phyloP scores from a whole-genome alignment of 805 yeast species.

The Kodamaea hsintzibuensis region DNA sequence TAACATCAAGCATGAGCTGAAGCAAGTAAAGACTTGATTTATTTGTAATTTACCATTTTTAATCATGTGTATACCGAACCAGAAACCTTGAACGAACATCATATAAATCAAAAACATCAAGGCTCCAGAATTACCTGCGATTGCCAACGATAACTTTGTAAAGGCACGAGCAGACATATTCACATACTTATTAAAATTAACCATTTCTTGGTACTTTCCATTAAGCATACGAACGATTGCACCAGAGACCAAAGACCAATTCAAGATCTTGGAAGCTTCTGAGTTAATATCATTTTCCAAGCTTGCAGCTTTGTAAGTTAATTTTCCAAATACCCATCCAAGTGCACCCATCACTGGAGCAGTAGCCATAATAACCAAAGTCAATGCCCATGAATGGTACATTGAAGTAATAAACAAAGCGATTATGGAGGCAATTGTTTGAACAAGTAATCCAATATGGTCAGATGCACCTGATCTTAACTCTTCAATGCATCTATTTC shows the following conservation, averaged over 20 bases:
- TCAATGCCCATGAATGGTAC: conserved; percentile 80
- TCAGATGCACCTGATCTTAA: conserved; percentile 67
- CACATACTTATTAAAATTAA: conserved; percentile 40
- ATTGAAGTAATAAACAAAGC: conserved; percentile 66
- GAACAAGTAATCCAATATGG: conserved; percentile 56
- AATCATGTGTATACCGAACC: conserved; percentile 82
- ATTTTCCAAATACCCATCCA: conserved; percentile 51
- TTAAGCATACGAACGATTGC: conserved; percentile 61
- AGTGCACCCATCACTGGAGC: conserved; percentile 63
- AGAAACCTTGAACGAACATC: conserved; percentile 89
- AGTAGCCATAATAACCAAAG: conserved; percentile 72
- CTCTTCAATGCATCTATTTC: conserved; percentile 76
- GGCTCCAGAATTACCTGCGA: conserved; percentile 56
- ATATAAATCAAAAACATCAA: conserved; percentile 58
- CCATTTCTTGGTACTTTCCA: conserved; percentile 54
- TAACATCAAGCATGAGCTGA: conserved; percentile 76
- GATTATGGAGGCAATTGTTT: conserved; percentile 52
- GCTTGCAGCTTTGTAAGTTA: conserved; percentile 50
- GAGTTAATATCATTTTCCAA: conserved; percentile 60
- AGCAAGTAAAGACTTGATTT: conserved; percentile 76
- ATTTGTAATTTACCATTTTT: conserved; percentile 48
- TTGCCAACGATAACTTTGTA: conserved; percentile 45
- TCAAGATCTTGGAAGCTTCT: conserved; percentile 57
- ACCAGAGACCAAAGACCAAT: conserved; percentile 69
- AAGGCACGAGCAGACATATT: conserved; percentile 40